Percentiles rank a stretch among this genome's conserved stretches.
Evolutionary conservation across 129 eudicot genomes (phyloP).

Genomic region (Gnaphalium uliginosum): DNA sequence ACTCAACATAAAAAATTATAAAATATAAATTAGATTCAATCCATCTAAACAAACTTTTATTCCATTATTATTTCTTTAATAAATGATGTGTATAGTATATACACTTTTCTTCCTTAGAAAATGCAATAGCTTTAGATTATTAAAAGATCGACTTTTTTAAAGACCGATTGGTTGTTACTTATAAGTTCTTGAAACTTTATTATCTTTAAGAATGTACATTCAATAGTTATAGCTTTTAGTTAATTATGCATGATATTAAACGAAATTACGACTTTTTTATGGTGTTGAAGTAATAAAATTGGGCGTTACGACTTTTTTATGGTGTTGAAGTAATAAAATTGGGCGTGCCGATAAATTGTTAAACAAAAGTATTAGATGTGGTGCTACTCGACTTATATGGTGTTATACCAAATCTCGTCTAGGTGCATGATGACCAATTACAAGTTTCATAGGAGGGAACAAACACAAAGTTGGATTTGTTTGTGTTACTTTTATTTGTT

Average conservation of each 20-base stretch:
- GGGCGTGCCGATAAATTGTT: no score
- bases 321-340: no score
- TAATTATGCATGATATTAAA: background rate
- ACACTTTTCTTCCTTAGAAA: background rate
- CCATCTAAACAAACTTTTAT: constrained; percentile 27
- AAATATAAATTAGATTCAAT: constrained; percentile 12
- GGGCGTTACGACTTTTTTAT: no score
- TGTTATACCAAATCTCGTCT: background rate
- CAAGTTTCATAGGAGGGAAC: background rate
- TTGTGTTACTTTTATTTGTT: background rate
- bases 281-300: no score
- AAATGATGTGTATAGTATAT: constrained; percentile 3
- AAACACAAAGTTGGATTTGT: background rate
- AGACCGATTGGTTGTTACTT: background rate
- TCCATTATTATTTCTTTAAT: background rate
- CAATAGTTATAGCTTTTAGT: no score
- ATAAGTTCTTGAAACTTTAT: background rate
- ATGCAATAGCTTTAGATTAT: background rate
- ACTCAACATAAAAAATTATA: constrained; percentile 27
- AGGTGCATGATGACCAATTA: background rate
- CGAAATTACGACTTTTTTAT: no score
- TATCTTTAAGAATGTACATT: no score
- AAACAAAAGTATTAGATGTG: no score
- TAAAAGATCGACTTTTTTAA: background rate
- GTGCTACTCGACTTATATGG: background rate